phyloP scores from a whole-genome alignment of 1,284 basidiomycete species.

The Coniferiporia weirii region DNA sequence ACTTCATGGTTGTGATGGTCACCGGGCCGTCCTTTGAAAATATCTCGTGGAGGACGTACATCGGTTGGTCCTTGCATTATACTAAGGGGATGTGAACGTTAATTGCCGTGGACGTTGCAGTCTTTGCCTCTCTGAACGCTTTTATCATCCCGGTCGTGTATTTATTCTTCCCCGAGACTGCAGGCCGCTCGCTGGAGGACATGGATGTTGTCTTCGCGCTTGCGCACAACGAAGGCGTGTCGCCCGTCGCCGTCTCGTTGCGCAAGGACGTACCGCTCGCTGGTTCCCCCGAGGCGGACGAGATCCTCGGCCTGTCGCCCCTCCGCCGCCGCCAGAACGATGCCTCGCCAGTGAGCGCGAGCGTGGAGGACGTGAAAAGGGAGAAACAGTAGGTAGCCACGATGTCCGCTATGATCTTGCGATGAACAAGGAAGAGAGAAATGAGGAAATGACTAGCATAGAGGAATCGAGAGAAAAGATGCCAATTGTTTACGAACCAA shows the following conservation, averaged over 20 bases:
- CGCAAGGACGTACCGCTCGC: constrained; percentile 46
- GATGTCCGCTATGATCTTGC: too few species aligned
- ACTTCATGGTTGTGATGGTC: constrained; percentile 63
- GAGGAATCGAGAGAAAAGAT: too few species aligned
- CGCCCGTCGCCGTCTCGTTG: constrained; percentile 50
- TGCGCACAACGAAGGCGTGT: constrained; percentile 51
- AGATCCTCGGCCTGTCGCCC: constrained; percentile 21
- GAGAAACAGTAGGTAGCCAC: not conserved
- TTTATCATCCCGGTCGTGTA: constrained; percentile 58
- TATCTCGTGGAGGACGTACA: constrained; percentile 60
- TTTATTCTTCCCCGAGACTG: constrained; percentile 65
- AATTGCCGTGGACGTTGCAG: constrained; percentile 25
- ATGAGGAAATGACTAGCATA: too few species aligned
- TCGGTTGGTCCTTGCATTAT: constrained; percentile 31
- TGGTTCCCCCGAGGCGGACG: constrained; percentile 18
- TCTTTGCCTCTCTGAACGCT: constrained; percentile 58
- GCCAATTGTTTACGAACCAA: too few species aligned
- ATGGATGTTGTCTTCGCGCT: constrained; percentile 62
- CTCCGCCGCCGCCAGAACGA: constrained; percentile 50
- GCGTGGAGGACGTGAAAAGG: not conserved
- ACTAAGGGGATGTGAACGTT: not conserved
- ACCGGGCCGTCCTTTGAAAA: constrained; percentile 60
- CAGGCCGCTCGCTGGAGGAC: constrained; percentile 58
- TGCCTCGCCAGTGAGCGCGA: constrained; percentile 25
- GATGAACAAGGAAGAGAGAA: too few species aligned